A percentile compares a stretch with the other conserved stretches of the same genome.
phyloP scores from a whole-genome alignment of 805 yeast genomes.

The Starmerella roubikii region DNA sequence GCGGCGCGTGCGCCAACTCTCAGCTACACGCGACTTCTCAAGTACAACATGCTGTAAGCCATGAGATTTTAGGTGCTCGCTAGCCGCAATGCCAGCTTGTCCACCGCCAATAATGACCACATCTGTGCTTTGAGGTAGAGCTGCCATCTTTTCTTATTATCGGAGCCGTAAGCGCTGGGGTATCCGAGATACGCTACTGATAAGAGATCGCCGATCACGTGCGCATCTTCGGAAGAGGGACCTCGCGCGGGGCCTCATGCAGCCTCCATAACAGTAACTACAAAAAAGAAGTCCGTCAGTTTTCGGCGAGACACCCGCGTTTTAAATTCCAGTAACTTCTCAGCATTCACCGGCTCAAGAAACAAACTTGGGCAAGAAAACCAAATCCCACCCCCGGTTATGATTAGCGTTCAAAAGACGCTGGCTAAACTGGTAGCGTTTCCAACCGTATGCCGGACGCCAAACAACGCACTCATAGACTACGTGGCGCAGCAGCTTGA shows the following conservation, averaged over 20 bases:
- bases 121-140: background rate
- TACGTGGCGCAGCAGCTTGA: conserved; percentile 7
- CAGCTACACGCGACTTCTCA: conserved; percentile 11
- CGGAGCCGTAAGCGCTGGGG: too few relatives aligned
- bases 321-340: too few relatives aligned
- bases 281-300: too few relatives aligned
- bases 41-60: conserved; percentile 10
- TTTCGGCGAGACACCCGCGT: too few relatives aligned
- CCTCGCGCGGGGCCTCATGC: too few relatives aligned
- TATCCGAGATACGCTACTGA: too few relatives aligned
- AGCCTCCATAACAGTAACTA: too few relatives aligned
- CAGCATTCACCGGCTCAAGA: too few relatives aligned
- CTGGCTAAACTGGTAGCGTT: conserved; percentile 8
- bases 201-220: background rate
- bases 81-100: conserved; percentile 17
- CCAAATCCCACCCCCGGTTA: too few relatives aligned
- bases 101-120: conserved; percentile 17
- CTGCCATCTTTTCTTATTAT: background rate
- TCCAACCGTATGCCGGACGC: conserved; percentile 12
- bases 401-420: conserved; percentile 1
- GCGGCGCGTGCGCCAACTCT: conserved; percentile 16
- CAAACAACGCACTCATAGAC: conserved; percentile 11
- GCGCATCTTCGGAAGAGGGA: background rate
- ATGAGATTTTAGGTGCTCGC: conserved; percentile 10
- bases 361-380: too few relatives aligned